Evolutionary conservation across 352 stramenopile species (phyloP), one percentile per base, ranked within the genome.

Genomic region (Halophytophthora polymorphica): DNA sequence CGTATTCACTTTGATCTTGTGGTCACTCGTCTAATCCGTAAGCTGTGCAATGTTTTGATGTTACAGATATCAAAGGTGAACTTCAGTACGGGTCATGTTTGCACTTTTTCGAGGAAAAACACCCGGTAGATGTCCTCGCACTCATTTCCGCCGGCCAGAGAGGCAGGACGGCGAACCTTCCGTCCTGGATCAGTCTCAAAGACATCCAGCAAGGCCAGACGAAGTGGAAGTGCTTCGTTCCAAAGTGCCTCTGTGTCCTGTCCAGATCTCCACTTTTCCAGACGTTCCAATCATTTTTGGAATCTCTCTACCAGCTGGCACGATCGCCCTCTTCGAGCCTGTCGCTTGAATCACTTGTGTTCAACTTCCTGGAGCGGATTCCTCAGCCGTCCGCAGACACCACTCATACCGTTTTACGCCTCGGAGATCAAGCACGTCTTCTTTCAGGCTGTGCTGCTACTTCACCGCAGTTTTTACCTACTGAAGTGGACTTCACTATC

Each of bases 401-500:
- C 11, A 60, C 40, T 0, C 64, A 86, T 15, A 80, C 64, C 1
- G 52, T 58, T 4, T 73, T 85, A 39, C 63, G 64, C 40, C 45
- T 90, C 2, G 54, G 60, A 2, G 59, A 83, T 17, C 64, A 49
- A 1, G 53, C 54, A 6, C 69, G 61, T 21, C 29, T 88, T 6
- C 42, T 88, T 4, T 67, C 61, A 7, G 60, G 58, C 2, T 67
- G 69, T 10, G 37, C 53, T 6, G 6, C 58, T 0, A 58, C 48
- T 3, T 53, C 61, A 12, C 62, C 73, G 5, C 25, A 58, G 0
- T 78, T 86, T 18, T 78, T 66, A 11, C 69, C 80, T 2, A 63
- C 54, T 1, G 70, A 91, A 66, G 64, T 89, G 1, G 77, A 88
- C 25, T 91, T 91, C 23, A 83, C 71, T 0, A 53, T 91, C 13